Evolutionary conservation across 306 rosid species (phyloP).

Genomic region (Gleditsia sinensis): DNA sequence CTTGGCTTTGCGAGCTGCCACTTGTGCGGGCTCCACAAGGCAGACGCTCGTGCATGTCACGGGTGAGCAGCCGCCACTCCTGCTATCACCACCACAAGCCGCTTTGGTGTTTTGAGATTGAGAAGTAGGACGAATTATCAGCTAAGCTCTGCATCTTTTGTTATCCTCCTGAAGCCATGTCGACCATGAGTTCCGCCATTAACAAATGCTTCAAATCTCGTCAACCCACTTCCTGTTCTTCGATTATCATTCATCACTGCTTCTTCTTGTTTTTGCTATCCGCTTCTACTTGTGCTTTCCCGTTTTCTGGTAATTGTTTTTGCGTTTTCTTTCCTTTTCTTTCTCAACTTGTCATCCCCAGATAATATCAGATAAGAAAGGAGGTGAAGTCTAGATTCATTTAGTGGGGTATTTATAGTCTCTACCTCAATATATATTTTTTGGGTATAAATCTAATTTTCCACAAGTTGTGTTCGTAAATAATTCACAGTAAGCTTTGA

Average conservation of each 20-base stretch:
- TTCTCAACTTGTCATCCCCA: neutral
- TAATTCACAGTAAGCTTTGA: neutral
- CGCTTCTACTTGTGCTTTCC: slow-evolving; percentile 37
- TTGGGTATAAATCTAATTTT: neutral
- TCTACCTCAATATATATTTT: neutral
- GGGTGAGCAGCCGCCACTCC: slow-evolving; percentile 20
- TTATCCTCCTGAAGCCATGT: neutral
- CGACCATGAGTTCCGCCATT: slow-evolving; percentile 19
- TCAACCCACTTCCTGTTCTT: slow-evolving; percentile 7
- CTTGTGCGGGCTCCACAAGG: slow-evolving; percentile 12
- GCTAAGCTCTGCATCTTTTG: neutral
- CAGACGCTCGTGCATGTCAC: slow-evolving; percentile 26
- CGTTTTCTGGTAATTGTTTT: slow-evolving; percentile 44
- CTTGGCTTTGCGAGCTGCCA: no score
- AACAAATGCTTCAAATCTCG: slow-evolving; percentile 7
- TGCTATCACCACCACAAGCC: slow-evolving; percentile 5
- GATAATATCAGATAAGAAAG: neutral
- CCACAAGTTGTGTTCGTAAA: neutral
- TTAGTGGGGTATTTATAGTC: neutral
- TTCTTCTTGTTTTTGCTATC: slow-evolving; percentile 38
- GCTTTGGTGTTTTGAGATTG: neutral
- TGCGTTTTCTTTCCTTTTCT: neutral
- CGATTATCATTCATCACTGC: slow-evolving; percentile 11
- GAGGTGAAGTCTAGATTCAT: slow-evolving; percentile 11
- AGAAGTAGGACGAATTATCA: neutral